Evolutionary conservation across 345 rosid genomes (phyloP).

Genomic region (Hibiscus syriacus): DNA sequence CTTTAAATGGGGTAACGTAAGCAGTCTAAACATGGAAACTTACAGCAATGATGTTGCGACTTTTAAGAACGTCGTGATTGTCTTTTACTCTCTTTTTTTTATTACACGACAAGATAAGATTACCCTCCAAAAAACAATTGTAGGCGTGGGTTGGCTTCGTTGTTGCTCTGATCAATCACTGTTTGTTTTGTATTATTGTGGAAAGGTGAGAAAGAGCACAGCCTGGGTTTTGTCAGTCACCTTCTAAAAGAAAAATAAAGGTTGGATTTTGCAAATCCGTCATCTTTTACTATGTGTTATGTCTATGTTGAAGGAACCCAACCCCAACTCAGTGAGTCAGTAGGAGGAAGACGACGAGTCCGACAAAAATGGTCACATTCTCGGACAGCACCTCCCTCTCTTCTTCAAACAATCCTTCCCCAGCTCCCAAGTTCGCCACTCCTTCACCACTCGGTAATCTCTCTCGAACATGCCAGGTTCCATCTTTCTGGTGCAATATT

Average conservation of each 20-base stretch:
- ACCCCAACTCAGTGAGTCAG: background rate
- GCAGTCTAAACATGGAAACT: background rate
- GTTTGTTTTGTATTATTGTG: background rate
- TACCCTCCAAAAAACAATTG: background rate
- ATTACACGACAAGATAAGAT: background rate
- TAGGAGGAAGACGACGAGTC: no score
- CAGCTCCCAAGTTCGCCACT: conserved; percentile 27
- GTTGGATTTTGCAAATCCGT: conserved; percentile 7
- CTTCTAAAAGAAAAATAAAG: no score
- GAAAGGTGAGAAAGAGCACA: conserved; percentile 9
- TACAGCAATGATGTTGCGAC: background rate
- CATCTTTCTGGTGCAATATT: background rate
- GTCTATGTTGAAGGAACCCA: background rate
- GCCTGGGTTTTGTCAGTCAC: no score
- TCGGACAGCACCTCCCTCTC: conserved; percentile 21
- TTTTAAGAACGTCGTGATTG: conserved; percentile 6
- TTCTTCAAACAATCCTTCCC: conserved; percentile 29
- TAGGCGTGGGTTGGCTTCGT: background rate
- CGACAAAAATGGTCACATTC: conserved; percentile 23
- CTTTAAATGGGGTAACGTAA: background rate
- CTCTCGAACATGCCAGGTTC: no score
- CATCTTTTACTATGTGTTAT: no score
- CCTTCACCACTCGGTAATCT: conserved; percentile 62
- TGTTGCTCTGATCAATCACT: background rate
- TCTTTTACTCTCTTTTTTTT: background rate